A percentile compares a stretch with the other conserved stretches of the same genome.
Conservation (phyloP, 345 rosid genomes). For the Diplotaxis tenuifolia region DNA sequence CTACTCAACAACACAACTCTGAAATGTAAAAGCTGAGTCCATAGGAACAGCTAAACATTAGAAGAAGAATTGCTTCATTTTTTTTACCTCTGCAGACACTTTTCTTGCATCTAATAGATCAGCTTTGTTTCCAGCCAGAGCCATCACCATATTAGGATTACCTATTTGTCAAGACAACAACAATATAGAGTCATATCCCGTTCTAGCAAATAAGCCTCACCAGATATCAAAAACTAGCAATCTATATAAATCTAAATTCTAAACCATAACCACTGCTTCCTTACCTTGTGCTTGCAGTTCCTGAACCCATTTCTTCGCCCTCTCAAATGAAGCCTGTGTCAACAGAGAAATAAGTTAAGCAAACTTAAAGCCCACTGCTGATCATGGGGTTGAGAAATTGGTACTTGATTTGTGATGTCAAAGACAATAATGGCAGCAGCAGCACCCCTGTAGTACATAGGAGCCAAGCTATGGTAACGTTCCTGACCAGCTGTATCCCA, state of each 20-base stretch:
- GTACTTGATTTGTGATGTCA: slow-evolving; percentile 52
- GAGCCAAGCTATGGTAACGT: slow-evolving; percentile 69
- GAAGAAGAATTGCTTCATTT: not conserved
- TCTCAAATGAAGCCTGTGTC: slow-evolving; percentile 50
- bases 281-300: slow-evolving; percentile 64
- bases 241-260: not conserved
- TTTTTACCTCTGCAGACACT: slow-evolving; percentile 53
- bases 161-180: slow-evolving; percentile 32
- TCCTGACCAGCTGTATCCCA: slow-evolving; percentile 75
- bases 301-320: slow-evolving; percentile 67
- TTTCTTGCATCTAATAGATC: slow-evolving; percentile 58
- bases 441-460: slow-evolving; percentile 70
- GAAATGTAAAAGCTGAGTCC: not conserved
- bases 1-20: slow-evolving; percentile 10
- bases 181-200: not conserved
- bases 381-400: not conserved
- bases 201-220: not conserved
- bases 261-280: not conserved
- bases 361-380: not conserved
- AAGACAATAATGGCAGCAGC: slow-evolving; percentile 61
- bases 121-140: slow-evolving; percentile 62
- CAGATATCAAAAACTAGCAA: not conserved
- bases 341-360: slow-evolving; percentile 9
- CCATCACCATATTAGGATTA: slow-evolving; percentile 55
- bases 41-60: not conserved